Percentiles rank a stretch among this genome's conserved stretches.
These are phyloP conservation scores for Blastobotrys apis DNA, from an alignment of 1,139 yeast genomes.

Conservation along the genomic window DNA sequence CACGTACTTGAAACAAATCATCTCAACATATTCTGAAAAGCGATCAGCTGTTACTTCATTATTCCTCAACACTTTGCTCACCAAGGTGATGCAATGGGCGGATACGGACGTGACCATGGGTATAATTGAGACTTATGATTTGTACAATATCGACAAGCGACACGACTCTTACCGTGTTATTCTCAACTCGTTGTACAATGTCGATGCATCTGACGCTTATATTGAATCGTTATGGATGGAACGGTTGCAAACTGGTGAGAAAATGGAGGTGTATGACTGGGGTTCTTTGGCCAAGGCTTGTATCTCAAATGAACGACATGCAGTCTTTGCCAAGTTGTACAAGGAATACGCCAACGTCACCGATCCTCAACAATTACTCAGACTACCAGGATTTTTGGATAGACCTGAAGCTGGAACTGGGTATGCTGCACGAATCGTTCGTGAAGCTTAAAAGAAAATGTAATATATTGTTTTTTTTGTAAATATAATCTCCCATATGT, in stretches of 20 bases:
- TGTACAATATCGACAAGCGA: slow-evolving; percentile 56
- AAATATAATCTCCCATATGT: slow-evolving; percentile 1
- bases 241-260: slow-evolving; percentile 44
- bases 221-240: slow-evolving; percentile 55
- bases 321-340: slow-evolving; percentile 16
- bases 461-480: neutral
- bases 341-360: neutral
- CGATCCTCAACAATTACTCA: too few species aligned
- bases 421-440: slow-evolving; percentile 10
- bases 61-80: slow-evolving; percentile 71
- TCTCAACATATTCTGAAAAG: slow-evolving; percentile 52
- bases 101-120: slow-evolving; percentile 62
- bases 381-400: too few species aligned
- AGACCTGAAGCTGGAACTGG: slow-evolving; percentile 9
- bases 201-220: slow-evolving; percentile 56
- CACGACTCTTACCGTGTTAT: slow-evolving; percentile 73
- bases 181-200: slow-evolving; percentile 67
- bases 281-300: slow-evolving; percentile 53
- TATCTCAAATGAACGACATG: slow-evolving; percentile 26
- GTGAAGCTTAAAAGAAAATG: neutral
- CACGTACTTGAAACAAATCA: slow-evolving; percentile 52
- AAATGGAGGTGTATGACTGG: slow-evolving; percentile 76
- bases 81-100: slow-evolving; percentile 59
- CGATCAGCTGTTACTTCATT: slow-evolving; percentile 62
- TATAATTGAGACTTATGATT: slow-evolving; percentile 56